Percentiles rank a stretch among this genome's conserved stretches.
These are phyloP conservation scores for Bothriochloa decipiens DNA, from an alignment of 176 grass and related monocot species.

Conservation along the genomic window DNA sequence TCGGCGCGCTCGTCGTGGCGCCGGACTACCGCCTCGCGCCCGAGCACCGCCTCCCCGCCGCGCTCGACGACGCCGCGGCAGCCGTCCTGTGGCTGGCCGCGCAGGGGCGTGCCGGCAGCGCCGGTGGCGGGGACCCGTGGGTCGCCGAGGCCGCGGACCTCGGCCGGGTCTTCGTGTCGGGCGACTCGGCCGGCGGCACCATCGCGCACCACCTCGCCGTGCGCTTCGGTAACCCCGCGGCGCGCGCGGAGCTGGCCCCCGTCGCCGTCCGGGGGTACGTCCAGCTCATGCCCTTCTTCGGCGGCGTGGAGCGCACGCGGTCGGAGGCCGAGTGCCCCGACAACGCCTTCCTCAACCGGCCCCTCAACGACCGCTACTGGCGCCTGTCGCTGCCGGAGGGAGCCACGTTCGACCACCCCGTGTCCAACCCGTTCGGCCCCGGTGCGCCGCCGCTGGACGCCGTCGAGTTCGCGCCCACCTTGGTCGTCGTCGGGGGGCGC, in stretches of 20 bases:
- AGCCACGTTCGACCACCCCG: slow-evolving; percentile 66
- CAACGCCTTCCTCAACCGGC: slow-evolving; percentile 66
- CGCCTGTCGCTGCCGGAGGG: slow-evolving; percentile 70
- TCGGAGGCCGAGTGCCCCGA: slow-evolving; percentile 79
- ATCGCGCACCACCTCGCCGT: slow-evolving; percentile 82
- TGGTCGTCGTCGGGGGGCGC: slow-evolving; percentile 67
- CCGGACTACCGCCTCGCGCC: slow-evolving; percentile 89
- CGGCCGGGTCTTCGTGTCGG: slow-evolving; percentile 62
- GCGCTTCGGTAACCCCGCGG: slow-evolving; percentile 55
- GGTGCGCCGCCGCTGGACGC: slow-evolving; percentile 51
- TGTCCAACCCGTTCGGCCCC: slow-evolving; percentile 71
- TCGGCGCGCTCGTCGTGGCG: slow-evolving; percentile 71
- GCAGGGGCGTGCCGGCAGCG: slow-evolving; percentile 6
- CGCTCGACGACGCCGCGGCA: slow-evolving; percentile 47
- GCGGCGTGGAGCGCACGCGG: slow-evolving; percentile 52
- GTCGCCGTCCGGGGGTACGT: slow-evolving; percentile 55
- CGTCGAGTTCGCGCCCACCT: slow-evolving; percentile 60
- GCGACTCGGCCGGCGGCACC: slow-evolving; percentile 80
- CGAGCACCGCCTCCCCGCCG: slow-evolving; percentile 70
- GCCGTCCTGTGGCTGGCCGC: slow-evolving; percentile 56
- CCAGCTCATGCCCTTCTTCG: slow-evolving; percentile 84
- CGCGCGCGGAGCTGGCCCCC: slow-evolving; percentile 50
- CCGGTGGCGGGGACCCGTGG: slow-evolving; percentile 56
- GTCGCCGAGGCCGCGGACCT: slow-evolving; percentile 61
- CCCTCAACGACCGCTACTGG: slow-evolving; percentile 89